Conservation (phyloP, 495 filamentous ascomycete genomes). For the Ramalina intermedia region DNA sequence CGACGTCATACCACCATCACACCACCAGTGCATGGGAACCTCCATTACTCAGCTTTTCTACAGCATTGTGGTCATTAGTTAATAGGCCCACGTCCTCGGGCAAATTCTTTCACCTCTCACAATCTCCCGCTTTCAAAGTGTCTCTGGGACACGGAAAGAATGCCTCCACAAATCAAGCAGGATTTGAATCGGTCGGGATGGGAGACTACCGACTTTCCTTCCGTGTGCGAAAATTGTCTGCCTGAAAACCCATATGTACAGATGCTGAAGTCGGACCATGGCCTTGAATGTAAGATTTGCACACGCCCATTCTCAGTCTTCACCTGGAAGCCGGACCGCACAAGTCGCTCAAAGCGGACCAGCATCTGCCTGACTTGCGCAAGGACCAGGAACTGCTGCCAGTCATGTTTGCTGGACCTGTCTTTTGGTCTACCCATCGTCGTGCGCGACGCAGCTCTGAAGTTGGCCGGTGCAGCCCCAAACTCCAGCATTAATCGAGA, state of each 20-base stretch:
- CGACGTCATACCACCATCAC: too few species aligned
- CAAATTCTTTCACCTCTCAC: background rate
- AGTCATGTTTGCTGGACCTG: conserved; percentile 96
- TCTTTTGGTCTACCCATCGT: conserved; percentile 87
- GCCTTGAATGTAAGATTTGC: conserved; percentile 71
- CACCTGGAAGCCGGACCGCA: conserved; percentile 83
- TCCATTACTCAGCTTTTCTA: conserved; percentile 1
- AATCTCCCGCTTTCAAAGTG: too few species aligned
- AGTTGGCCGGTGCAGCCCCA: conserved; percentile 89
- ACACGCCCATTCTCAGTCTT: conserved; percentile 95
- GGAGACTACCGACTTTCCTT: conserved; percentile 68
- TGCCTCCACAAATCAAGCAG: conserved; percentile 75
- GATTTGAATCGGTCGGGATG: conserved; percentile 92
- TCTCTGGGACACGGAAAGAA: conserved; percentile 8
- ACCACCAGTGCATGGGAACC: too few species aligned
- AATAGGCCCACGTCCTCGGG: background rate
- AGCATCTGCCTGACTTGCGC: conserved; percentile 93
- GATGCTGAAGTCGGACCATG: conserved; percentile 93
- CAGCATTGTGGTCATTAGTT: background rate
- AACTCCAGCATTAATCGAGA: conserved; percentile 84
- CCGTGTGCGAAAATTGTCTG: conserved; percentile 63
- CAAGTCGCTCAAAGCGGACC: conserved; percentile 71
- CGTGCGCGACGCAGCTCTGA: conserved; percentile 89
- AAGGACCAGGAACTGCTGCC: conserved; percentile 91
- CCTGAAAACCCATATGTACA: conserved; percentile 96